Evolutionary conservation across 345 rosid species (phyloP), one percentile per base, ranked within the genome.

Genomic region (Boechera stricta): DNA sequence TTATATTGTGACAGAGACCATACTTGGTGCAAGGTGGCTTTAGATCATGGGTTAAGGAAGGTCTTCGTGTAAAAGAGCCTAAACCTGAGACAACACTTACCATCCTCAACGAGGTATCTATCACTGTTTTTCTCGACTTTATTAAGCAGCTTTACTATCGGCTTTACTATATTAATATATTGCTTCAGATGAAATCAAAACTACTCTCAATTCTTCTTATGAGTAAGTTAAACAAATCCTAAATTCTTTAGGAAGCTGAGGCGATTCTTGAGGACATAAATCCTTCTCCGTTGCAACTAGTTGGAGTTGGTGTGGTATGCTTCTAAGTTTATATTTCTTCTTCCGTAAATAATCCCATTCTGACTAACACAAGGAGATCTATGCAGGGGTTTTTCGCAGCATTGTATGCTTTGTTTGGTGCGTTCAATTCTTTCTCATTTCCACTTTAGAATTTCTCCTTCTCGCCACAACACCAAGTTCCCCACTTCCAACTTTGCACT

Each of bases 11-110:
- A 68, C 86, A 95, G 98, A 85, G 80, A 75, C 79, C 99, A 47
- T 95, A 87, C 81, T 54, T 89, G 87, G 86, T 91, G 69, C 86
- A 82, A 82, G 97, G 97, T 73, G 99, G 99, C 68, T 95, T 82
- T 84, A 85, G 85, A 71, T 84, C 98, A 74, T 95, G 99, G 99
- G 80, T 68, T 58, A 86, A 83, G 48, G 80, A 89, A 80, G 94
- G 94, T 78, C 87, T 91, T 42, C 90, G 91, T 58, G 71, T 84
- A 61, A 92, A 95, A 85, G 93, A 88, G 73, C 93, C 87, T 24
- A 95, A 86, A 71, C 87, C 90, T 54, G 99, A 92, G 82, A 89
- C 98, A 18, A 69, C 91, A 35, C 81, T 95, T 32, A 75, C 90
- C 31, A 80, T 95, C 72, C 91, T 95, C 77, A 95, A 86, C 71